Base-by-base conservation (phyloP, 1,284 basidiomycete genomes). In the Moesziomyces sp. region DNA sequence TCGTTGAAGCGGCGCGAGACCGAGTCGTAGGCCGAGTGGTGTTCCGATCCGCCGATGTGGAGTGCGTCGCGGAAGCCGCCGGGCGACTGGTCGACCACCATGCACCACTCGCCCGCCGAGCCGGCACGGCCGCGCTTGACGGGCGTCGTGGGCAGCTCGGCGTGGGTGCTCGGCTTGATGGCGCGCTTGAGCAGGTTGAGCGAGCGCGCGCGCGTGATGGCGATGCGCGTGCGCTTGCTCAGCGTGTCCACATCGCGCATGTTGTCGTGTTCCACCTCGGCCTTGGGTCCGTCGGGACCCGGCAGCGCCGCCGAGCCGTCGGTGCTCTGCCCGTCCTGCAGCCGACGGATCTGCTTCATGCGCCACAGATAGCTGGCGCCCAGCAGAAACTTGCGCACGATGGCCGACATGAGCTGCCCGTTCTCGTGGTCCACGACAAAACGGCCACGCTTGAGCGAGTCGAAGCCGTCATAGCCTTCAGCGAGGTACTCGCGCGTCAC, bases 391-490 rank as follows among this genome's bases (percentile, higher is more conserved):
- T 91, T 91, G 70, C 94, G 88, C 26, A 96, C 91, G 57, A 96
- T 89, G 21, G 88, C 86, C 79, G 90, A 92, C 89, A 93, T 91
- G 66, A 93, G 86, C 74, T 91, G 88, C 0, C 94, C 94, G 57
- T 88, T 89, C 83, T 97, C 94, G 72, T 94, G 90, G 76, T 95
- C 92, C 21, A 96, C 88, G 38, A 95, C 87, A 76, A 90, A 90
- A 58, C 80, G 87, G 85, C 89, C 87, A 6, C 88, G 89, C 76
- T 89, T 89, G 43, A 97, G 86, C 0, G 90, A 87, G 1, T 86
- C 85, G 83, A 91, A 97, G 0, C 94, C 94, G 81, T 96, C 93
- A 69, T 93, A 56, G 70, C 81, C 80, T n/a, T 68, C 64, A 1
- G 90, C 90, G 88, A 92, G 87, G 74, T 92, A 93, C 71, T 91